Evolutionary conservation across 306 rosid species (phyloP), one percentile per base, ranked within the genome.

Genomic region (apple (Malus domestica)): DNA sequence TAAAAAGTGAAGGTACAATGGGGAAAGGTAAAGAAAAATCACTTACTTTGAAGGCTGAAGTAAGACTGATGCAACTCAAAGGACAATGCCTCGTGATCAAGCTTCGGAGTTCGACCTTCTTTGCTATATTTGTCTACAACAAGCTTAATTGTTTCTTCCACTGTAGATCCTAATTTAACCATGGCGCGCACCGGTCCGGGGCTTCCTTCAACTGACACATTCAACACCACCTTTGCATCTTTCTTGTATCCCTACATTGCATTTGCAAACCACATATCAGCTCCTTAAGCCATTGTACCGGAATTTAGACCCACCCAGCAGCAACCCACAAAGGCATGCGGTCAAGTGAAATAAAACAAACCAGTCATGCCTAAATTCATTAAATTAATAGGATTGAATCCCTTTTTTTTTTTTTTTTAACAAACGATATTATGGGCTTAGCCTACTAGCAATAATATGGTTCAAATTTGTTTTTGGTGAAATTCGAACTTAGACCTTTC

Each of bases 171-270:
- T 29, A 92, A 67, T 66, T 95, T 92, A 38, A 95, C 90, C 97
- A 95, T 83, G 44, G 90, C 80, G 60, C 91, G 79, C 0, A 95
- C 81, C 49, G 97, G 95, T 68, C 97, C 98, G 13, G 97, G 88
- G 77, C 97, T 95, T 72, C 98, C 95, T 76, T 95, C 98, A 6
- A 95, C 96, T 0, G 88, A 88, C 78, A 95, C 96, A 70, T 83
- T 95, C 38, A 95, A 82, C 19, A 95, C 97, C 72, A 95, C 98
- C 83, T 95, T 92, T 8, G 96, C 89, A 72, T 90, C 96, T 80
- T 85, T 90, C 68, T 83, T 87, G 87, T 89, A 89, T 15, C 79
- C 86, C 86, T 79, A 87, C 52, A 67, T 71, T 70, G 61, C 76
- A 49, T 73, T 23, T 16, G 14, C 60, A 35, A 10, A 16, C 44